These are phyloP conservation scores for Echria macrotheca DNA, from an alignment of 495 filamentous ascomycete species.

Conservation along the genomic window DNA sequence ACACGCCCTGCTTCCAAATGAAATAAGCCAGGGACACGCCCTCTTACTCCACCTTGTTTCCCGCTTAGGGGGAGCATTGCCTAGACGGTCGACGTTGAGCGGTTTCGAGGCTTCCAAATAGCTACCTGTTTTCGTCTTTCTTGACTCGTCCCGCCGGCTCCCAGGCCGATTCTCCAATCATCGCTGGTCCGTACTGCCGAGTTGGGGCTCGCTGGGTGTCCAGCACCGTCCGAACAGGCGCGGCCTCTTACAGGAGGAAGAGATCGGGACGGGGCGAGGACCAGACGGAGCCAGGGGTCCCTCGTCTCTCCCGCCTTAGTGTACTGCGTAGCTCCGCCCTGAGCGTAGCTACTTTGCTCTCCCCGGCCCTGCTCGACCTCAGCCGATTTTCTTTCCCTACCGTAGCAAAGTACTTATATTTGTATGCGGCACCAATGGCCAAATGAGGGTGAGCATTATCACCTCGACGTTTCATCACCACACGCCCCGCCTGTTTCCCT, in stretches of 20 bases:
- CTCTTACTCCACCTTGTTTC: slow-evolving; percentile 30
- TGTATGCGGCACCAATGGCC: slow-evolving; percentile 31
- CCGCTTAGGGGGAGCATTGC: slow-evolving; percentile 26
- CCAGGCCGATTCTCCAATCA: slow-evolving; percentile 11
- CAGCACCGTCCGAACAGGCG: slow-evolving; percentile 11
- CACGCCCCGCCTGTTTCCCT: slow-evolving; percentile 41
- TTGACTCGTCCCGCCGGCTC: slow-evolving; percentile 8
- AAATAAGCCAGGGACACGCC: slow-evolving; percentile 29
- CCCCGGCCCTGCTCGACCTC: slow-evolving; percentile 18
- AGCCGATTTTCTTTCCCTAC: slow-evolving; percentile 25
- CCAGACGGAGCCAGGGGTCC: slow-evolving; percentile 26
- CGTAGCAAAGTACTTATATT: slow-evolving; percentile 30
- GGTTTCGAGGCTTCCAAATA: slow-evolving; percentile 16
- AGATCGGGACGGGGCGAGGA: slow-evolving; percentile 25
- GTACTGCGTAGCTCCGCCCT: slow-evolving; percentile 31
- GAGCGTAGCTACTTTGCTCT: slow-evolving; percentile 18
- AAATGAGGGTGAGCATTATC: slow-evolving; percentile 45
- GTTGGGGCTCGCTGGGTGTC: slow-evolving; percentile 7
- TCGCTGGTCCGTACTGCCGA: slow-evolving; percentile 4
- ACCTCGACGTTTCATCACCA: slow-evolving; percentile 47
- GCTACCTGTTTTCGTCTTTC: slow-evolving; percentile 15
- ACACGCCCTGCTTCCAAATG: slow-evolving; percentile 34
- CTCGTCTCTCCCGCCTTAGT: slow-evolving; percentile 25
- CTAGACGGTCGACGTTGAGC: slow-evolving; percentile 23
- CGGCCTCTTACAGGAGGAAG: slow-evolving; percentile 12